These are phyloP conservation scores for Polytolypa hystricis DNA, from an alignment of 2,329 filamentous ascomycete species.

Conservation along the genomic window DNA sequence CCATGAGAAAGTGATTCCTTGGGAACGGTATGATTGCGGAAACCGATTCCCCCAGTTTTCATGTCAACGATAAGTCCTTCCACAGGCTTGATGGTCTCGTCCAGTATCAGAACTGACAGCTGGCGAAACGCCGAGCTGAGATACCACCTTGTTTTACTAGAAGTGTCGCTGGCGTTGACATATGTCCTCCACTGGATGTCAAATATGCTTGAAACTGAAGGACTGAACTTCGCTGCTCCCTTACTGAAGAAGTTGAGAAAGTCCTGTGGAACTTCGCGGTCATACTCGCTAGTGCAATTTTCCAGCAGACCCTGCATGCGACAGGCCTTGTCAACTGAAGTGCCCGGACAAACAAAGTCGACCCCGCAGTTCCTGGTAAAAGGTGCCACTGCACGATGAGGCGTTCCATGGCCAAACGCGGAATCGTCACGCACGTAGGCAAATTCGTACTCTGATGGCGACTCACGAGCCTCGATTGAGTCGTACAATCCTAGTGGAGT, in stretches of 20 bases:
- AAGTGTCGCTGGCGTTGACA: constrained; percentile 12
- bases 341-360: constrained; percentile 16
- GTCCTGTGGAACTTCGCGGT: constrained; percentile 22
- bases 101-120: constrained; percentile 22
- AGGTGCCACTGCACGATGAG: constrained; percentile 19
- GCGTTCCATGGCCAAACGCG: constrained; percentile 30
- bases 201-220: constrained; percentile 32
- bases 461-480: constrained; percentile 16
- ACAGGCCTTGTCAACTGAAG: constrained; percentile 6
- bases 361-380: constrained; percentile 24
- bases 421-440: constrained; percentile 28
- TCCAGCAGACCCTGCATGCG: constrained; percentile 3
- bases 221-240: constrained; percentile 17
- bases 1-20: constrained; percentile 20
- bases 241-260: constrained; percentile 28
- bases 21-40: constrained; percentile 37
- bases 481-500: constrained; percentile 38
- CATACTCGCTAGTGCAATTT: constrained; percentile 16
- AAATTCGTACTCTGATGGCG: constrained; percentile 19
- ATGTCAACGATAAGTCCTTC: constrained; percentile 37
- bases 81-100: constrained; percentile 22
- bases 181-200: constrained; percentile 31
- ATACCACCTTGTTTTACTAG: constrained; percentile 22
- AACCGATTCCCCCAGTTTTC: constrained; percentile 32
- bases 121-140: constrained; percentile 21